These are phyloP conservation scores for Danielozyma ontarioensis DNA, from an alignment of 805 yeast species.

Conservation along the genomic window DNA sequence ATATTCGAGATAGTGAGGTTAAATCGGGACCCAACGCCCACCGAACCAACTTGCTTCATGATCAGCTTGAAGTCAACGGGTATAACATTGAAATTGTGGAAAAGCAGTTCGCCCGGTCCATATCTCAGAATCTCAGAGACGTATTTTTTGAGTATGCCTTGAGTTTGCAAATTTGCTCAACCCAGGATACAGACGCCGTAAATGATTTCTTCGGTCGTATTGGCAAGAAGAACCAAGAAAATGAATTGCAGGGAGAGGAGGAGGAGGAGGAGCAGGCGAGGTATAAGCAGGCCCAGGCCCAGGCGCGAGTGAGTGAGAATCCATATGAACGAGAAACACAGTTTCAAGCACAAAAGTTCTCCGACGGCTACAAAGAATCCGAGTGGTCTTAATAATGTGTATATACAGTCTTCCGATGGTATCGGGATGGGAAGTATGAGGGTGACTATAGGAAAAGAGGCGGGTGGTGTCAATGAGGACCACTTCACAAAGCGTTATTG, in stretches of 20 bases:
- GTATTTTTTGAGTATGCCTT: slow-evolving; percentile 40
- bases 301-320: background rate
- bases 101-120: slow-evolving; percentile 45
- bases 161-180: slow-evolving; percentile 23
- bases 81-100: slow-evolving; percentile 49
- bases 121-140: slow-evolving; percentile 40
- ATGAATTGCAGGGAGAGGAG: background rate
- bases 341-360: no score
- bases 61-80: slow-evolving; percentile 47
- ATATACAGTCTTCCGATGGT: no score
- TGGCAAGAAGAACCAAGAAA: background rate
- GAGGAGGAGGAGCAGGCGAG: background rate
- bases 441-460: no score
- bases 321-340: background rate
- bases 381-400: no score
- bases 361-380: no score
- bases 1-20: slow-evolving; percentile 38
- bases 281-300: background rate
- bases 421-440: no score
- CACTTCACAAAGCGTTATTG: no score
- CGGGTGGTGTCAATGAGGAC: no score
- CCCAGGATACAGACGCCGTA: slow-evolving; percentile 20
- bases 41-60: slow-evolving; percentile 39
- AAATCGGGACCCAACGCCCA: slow-evolving; percentile 40
- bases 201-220: slow-evolving; percentile 18